Evolutionary conservation across 1,139 yeast species (phyloP).

Genomic region (Yamadazyma epiphylla): DNA sequence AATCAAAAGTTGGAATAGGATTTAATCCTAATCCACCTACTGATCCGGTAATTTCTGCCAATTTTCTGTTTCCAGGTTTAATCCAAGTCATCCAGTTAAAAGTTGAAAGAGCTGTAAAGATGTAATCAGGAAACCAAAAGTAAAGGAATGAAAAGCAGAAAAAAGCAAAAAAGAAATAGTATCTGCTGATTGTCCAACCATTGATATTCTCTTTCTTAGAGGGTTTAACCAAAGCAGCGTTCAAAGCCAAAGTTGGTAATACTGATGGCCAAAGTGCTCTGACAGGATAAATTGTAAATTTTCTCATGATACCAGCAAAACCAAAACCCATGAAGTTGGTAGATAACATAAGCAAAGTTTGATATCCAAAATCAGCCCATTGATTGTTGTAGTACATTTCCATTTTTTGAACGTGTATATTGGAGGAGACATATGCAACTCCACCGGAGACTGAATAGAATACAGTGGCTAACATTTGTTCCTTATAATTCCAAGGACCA

Average conservation of each 20-base stretch:
- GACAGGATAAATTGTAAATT: slow-evolving; percentile 54
- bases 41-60: slow-evolving; percentile 59
- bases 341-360: slow-evolving; percentile 45
- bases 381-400: slow-evolving; percentile 32
- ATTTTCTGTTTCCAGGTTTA: slow-evolving; percentile 23
- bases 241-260: slow-evolving; percentile 53
- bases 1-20: slow-evolving; percentile 54
- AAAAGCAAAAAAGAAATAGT: slow-evolving; percentile 22
- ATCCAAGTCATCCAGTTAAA: slow-evolving; percentile 42
- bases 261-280: slow-evolving; percentile 56
- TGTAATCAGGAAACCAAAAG: slow-evolving; percentile 33
- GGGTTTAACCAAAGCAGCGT: slow-evolving; percentile 45
- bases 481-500: slow-evolving; percentile 63
- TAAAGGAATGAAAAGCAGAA: slow-evolving; percentile 24
- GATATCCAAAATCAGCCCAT: slow-evolving; percentile 50
- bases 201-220: slow-evolving; percentile 37
- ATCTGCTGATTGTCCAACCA: slow-evolving; percentile 35
- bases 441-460: slow-evolving; percentile 29
- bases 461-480: slow-evolving; percentile 48
- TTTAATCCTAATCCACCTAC: slow-evolving; percentile 52
- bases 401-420: slow-evolving; percentile 42
- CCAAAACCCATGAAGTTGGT: slow-evolving; percentile 63
- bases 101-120: slow-evolving; percentile 27
- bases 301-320: slow-evolving; percentile 58
- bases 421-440: slow-evolving; percentile 31